A percentile compares a stretch with the other conserved stretches of the same genome.
Conservation (phyloP, 2,329 filamentous ascomycete genomes). For the Xylaria sp. region DNA sequence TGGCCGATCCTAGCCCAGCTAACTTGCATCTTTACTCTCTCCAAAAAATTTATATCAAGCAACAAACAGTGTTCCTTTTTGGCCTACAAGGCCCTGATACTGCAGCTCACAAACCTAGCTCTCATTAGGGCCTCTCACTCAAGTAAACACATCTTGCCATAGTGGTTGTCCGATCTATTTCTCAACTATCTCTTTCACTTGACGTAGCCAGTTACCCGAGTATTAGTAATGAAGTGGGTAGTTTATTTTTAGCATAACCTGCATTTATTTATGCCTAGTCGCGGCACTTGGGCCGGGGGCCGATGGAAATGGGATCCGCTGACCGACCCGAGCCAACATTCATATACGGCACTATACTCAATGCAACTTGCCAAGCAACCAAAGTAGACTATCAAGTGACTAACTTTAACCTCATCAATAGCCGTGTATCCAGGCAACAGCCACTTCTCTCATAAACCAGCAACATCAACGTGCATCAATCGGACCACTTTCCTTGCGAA, state of each 20-base stretch:
- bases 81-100: too few relatives aligned
- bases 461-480: background rate
- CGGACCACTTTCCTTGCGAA: background rate
- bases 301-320: slow-evolving; percentile 16
- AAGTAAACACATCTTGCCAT: background rate
- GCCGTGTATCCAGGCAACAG: slow-evolving; percentile 10
- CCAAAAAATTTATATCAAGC: too few relatives aligned
- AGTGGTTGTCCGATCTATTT: background rate
- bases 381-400: slow-evolving; percentile 15
- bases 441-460: slow-evolving; percentile 1
- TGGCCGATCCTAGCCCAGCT: too few relatives aligned
- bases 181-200: background rate
- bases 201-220: background rate
- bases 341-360: background rate
- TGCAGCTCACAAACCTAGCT: too few relatives aligned
- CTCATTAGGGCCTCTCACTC: too few relatives aligned
- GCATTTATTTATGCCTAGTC: slow-evolving; percentile 16
- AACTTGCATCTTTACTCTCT: too few relatives aligned
- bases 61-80: too few relatives aligned
- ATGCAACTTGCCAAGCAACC: slow-evolving; percentile 27
- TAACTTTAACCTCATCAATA: slow-evolving; percentile 7
- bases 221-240: background rate
- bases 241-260: slow-evolving; percentile 26
- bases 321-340: background rate
- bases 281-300: slow-evolving; percentile 21